Evolutionary conservation across 2,329 filamentous ascomycete species (phyloP).

Genomic region (Fusarium albidum): DNA sequence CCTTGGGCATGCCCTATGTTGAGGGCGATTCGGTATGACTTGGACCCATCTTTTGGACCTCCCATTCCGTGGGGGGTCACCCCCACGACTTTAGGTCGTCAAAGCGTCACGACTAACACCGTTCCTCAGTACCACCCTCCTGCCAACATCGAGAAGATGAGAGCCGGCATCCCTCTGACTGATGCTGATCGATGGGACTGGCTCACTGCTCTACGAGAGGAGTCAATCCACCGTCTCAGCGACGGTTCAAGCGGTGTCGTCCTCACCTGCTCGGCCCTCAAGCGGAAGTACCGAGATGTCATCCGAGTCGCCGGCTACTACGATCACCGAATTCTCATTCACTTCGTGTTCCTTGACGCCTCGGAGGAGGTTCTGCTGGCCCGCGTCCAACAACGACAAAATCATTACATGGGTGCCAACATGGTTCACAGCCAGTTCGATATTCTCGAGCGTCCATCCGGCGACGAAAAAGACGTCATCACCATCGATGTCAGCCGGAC

Average conservation of each 20-base stretch:
- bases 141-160: slow-evolving; percentile 92
- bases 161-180: slow-evolving; percentile 80
- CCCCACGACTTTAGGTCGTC: slow-evolving; percentile 11
- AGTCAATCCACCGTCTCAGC: slow-evolving; percentile 64
- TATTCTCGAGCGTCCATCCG: slow-evolving; percentile 81
- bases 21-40: slow-evolving; percentile 77
- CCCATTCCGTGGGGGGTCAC: neutral
- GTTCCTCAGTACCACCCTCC: slow-evolving; percentile 73
- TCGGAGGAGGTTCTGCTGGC: slow-evolving; percentile 77
- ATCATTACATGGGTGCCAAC: slow-evolving; percentile 93
- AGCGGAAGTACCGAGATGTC: slow-evolving; percentile 96
- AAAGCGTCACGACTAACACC: slow-evolving; percentile 36
- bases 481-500: slow-evolving; percentile 72
- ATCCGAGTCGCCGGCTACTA: slow-evolving; percentile 84
- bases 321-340: slow-evolving; percentile 75
- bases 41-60: slow-evolving; percentile 1
- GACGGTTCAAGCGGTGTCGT: slow-evolving; percentile 78
- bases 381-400: slow-evolving; percentile 77
- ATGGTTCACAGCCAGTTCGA: slow-evolving; percentile 96
- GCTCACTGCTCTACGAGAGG: slow-evolving; percentile 81
- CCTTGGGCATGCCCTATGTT: slow-evolving; percentile 74
- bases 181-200: slow-evolving; percentile 98
- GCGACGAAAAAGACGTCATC: slow-evolving; percentile 76
- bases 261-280: slow-evolving; percentile 93
- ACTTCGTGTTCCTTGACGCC: slow-evolving; percentile 92